A percentile compares a stretch with the other conserved stretches of the same genome.
These are phyloP conservation scores for Trichothecium sympodiale DNA, from an alignment of 2,329 filamentous ascomycete genomes.

Conservation along the genomic window DNA sequence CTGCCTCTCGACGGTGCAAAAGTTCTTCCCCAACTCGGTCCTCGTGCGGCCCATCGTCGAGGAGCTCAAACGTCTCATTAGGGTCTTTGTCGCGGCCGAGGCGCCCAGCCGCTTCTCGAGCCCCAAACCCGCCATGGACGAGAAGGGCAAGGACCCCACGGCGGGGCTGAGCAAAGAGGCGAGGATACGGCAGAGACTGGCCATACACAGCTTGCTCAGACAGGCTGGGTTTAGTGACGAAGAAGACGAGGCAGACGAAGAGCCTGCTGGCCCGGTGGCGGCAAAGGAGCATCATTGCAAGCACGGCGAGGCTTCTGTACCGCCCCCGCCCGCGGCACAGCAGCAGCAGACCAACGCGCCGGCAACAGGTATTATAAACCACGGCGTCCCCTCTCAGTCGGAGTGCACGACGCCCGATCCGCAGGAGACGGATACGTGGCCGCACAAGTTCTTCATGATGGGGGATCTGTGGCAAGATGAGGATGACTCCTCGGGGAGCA, in stretches of 20 bases:
- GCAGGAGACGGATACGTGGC: not conserved
- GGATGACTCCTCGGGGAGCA: not conserved
- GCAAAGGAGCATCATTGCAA: too few relatives aligned
- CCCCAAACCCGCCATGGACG: slow-evolving; percentile 13
- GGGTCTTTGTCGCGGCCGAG: slow-evolving; percentile 10
- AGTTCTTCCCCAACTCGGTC: slow-evolving; percentile 14
- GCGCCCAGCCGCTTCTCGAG: slow-evolving; percentile 15
- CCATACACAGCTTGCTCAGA: slow-evolving; percentile 17
- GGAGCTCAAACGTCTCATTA: slow-evolving; percentile 12
- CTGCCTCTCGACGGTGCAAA: slow-evolving; percentile 13
- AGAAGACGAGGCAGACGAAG: slow-evolving; percentile 10
- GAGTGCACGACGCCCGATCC: not conserved
- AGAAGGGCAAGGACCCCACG: slow-evolving; percentile 8
- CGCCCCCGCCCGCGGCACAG: not conserved
- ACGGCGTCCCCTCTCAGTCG: not conserved
- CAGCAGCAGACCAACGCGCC: not conserved
- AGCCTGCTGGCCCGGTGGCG: not conserved
- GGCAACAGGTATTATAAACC: not conserved
- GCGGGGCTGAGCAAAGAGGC: slow-evolving; percentile 7
- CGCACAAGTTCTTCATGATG: slow-evolving; percentile 1
- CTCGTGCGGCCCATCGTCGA: slow-evolving; percentile 15
- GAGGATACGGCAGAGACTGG: slow-evolving; percentile 10
- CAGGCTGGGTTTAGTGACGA: slow-evolving; percentile 14
- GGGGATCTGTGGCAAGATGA: not conserved
- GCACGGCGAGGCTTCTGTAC: too few relatives aligned